A percentile compares a stretch with the other conserved stretches of the same genome.
Conservation (phyloP, 1,284 basidiomycete species). For the Ganoderma boninense region DNA sequence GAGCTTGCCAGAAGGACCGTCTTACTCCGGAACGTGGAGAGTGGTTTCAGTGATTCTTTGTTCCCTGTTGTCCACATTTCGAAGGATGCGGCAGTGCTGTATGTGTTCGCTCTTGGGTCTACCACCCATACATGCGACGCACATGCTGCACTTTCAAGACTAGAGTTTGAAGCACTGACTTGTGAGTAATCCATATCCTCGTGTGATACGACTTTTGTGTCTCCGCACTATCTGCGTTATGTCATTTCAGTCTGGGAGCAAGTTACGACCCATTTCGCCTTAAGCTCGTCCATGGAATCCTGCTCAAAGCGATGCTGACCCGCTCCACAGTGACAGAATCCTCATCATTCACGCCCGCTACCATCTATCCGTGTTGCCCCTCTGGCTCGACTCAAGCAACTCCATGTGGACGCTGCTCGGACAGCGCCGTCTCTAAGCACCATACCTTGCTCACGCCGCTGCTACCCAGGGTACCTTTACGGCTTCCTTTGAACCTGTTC, state of each 20-base stretch:
- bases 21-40: constrained; percentile 46
- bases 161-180: constrained; percentile 55
- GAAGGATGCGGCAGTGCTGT: constrained; percentile 51
- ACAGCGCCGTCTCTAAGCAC: constrained; percentile 23
- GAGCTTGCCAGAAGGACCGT: constrained; percentile 64
- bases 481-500: constrained; percentile 53
- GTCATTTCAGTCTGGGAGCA: neutral
- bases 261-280: neutral
- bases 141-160: constrained; percentile 41
- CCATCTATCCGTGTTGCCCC: constrained; percentile 61
- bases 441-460: constrained; percentile 38
- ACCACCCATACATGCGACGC: constrained; percentile 41
- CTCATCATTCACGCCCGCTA: constrained; percentile 52
- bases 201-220: neutral
- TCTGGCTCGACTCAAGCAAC: constrained; percentile 50
- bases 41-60: constrained; percentile 54
- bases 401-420: constrained; percentile 53
- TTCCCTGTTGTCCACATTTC: constrained; percentile 58
- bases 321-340: constrained; percentile 34
- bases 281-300: neutral
- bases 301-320: constrained; percentile 18
- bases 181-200: constrained; percentile 49
- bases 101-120: constrained; percentile 63
- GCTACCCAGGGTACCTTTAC: constrained; percentile 56
- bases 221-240: neutral